Evolutionary conservation across 1,284 basidiomycete species (phyloP).

Genomic region (Ustilago trichophora): DNA sequence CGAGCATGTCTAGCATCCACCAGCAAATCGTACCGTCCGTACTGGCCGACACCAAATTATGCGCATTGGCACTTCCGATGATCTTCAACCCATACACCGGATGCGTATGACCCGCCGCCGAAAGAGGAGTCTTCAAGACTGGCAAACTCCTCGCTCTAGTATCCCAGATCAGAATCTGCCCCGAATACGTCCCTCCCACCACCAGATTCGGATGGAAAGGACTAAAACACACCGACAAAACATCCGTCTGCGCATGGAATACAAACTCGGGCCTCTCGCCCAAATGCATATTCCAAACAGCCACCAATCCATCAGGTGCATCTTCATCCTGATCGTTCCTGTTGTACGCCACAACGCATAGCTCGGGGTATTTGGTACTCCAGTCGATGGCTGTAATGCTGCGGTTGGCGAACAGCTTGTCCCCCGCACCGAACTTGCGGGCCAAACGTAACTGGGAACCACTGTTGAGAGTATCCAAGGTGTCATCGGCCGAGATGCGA

Average conservation of each 20-base stretch:
- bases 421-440: conserved; percentile 51
- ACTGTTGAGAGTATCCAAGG: conserved; percentile 69
- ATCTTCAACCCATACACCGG: conserved; percentile 97
- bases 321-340: conserved; percentile 83
- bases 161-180: conserved; percentile 98
- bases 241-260: conserved; percentile 97
- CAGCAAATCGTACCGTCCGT: conserved; percentile 96
- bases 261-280: conserved; percentile 95
- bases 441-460: conserved; percentile 36
- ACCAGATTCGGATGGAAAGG: conserved; percentile 97
- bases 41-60: conserved; percentile 92
- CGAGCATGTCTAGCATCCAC: conserved; percentile 98
- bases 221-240: conserved; percentile 93
- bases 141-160: conserved; percentile 89
- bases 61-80: conserved; percentile 97
- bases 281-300: conserved; percentile 96
- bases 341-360: conserved; percentile 93
- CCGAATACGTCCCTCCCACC: conserved; percentile 97
- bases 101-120: conserved; percentile 89
- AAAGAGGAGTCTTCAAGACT: conserved; percentile 93
- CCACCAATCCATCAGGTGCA: conserved; percentile 88
- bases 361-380: conserved; percentile 97
- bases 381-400: conserved; percentile 96
- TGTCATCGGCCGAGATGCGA: conserved; percentile 80
- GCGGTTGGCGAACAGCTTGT: conserved; percentile 73